phyloP scores from a whole-genome alignment of 1,284 basidiomycete genomes.

The Golubevia sp. region DNA sequence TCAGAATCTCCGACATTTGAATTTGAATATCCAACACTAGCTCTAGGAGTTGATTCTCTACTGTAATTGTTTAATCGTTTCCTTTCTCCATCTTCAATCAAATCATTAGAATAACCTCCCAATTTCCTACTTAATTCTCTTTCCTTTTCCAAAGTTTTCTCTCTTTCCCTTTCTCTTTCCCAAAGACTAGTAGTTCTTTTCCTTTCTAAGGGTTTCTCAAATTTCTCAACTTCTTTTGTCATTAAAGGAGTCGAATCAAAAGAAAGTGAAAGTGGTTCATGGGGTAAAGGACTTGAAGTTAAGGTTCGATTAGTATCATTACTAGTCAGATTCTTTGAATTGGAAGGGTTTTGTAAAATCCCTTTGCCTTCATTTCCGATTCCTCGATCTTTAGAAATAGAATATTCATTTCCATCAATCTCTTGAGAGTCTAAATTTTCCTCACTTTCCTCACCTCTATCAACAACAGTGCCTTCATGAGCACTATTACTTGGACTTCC shows the following conservation, averaged over 20 bases:
- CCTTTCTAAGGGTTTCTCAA: no score
- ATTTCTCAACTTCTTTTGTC: no score
- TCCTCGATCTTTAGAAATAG: neutral
- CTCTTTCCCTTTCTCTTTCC: constrained; percentile 36
- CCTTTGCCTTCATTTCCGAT: neutral
- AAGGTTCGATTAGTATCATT: no score
- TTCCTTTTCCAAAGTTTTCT: constrained; percentile 28
- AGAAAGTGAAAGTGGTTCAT: no score
- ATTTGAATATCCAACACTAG: no score
- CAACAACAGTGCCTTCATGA: neutral
- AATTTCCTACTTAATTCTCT: constrained; percentile 18
- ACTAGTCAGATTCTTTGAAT: no score
- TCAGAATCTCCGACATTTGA: no score
- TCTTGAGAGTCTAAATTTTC: neutral
- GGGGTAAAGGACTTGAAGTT: no score
- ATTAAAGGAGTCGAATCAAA: no score
- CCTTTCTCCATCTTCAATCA: neutral
- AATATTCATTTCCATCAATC: neutral
- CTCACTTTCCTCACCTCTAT: neutral
- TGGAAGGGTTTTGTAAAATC: neutral
- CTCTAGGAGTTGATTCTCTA: no score
- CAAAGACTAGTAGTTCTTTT: constrained; percentile 15
- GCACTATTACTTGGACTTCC: neutral
- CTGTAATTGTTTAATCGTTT: no score
- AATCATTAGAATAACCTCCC: constrained; percentile 7